Evolutionary conservation across 1,139 yeast species (phyloP).

Genomic region (Kazachstania sp.): DNA sequence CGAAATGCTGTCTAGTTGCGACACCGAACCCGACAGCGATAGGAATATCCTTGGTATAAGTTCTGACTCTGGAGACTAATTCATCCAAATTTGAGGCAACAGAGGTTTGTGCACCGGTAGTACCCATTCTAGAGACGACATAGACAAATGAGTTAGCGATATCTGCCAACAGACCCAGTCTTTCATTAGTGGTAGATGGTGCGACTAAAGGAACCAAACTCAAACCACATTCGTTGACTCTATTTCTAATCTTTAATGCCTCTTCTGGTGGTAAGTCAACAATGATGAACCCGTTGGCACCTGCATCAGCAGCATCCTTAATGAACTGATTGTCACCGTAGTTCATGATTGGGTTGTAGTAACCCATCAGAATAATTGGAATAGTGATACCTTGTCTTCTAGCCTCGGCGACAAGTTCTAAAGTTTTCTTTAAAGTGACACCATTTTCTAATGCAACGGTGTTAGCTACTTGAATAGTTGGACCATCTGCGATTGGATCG

Average conservation of each 20-base stretch:
- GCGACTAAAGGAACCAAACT: slow-evolving; percentile 91
- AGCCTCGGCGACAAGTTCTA: slow-evolving; percentile 67
- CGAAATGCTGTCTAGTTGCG: slow-evolving; percentile 82
- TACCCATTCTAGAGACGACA: slow-evolving; percentile 95
- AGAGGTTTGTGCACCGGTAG: slow-evolving; percentile 74
- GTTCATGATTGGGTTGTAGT: slow-evolving; percentile 85
- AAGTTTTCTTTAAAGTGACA: slow-evolving; percentile 56
- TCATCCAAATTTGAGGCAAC: slow-evolving; percentile 59
- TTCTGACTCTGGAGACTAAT: slow-evolving; percentile 70
- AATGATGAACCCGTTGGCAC: slow-evolving; percentile 89
- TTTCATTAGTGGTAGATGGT: slow-evolving; percentile 88
- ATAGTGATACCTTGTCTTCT: slow-evolving; percentile 75
- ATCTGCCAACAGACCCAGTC: slow-evolving; percentile 65
- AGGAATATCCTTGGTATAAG: slow-evolving; percentile 67
- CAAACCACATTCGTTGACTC: slow-evolving; percentile 59
- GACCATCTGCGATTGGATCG: slow-evolving; percentile 98
- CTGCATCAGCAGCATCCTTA: slow-evolving; percentile 69
- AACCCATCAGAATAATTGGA: slow-evolving; percentile 93
- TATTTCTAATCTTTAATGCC: slow-evolving; percentile 75
- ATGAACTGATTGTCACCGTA: slow-evolving; percentile 84
- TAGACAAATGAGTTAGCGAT: slow-evolving; percentile 93
- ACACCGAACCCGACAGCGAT: slow-evolving; percentile 97
- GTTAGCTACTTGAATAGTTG: slow-evolving; percentile 87
- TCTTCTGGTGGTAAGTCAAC: slow-evolving; percentile 98
- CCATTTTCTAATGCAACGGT: slow-evolving; percentile 72